Percentiles rank a stretch among this genome's conserved stretches.
phyloP scores from a whole-genome alignment of 805 yeast genomes.

The Saturnispora gosingensis region DNA sequence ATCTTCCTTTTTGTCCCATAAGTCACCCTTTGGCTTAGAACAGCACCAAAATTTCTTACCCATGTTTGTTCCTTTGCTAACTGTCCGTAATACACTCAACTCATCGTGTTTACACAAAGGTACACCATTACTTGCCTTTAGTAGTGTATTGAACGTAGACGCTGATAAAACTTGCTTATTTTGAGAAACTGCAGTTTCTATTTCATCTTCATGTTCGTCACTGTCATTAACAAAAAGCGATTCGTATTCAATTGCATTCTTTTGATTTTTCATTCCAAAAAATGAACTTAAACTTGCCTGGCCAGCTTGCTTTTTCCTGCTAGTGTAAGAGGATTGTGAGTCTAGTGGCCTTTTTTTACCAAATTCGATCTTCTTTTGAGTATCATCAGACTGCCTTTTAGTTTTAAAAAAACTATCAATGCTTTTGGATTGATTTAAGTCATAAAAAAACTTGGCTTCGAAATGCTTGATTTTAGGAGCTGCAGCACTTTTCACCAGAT shows the following conservation, averaged over 20 bases:
- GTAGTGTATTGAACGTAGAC: conserved; percentile 16
- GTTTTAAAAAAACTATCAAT: conserved; percentile 26
- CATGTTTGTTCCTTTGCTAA: conserved; percentile 33
- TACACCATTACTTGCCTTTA: conserved; percentile 11
- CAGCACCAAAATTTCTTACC: conserved; percentile 53
- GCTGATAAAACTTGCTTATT: conserved; percentile 9
- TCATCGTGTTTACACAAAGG: conserved; percentile 43
- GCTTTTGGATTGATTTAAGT: conserved; percentile 24
- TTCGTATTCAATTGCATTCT: neutral
- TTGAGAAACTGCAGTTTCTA: neutral
- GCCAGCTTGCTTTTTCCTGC: conserved; percentile 15
- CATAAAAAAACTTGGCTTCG: conserved; percentile 46
- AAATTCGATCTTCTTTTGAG: neutral
- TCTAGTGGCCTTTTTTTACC: conserved; percentile 6
- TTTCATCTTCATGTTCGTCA: conserved; percentile 9
- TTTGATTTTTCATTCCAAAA: neutral
- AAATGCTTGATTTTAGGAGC: conserved; percentile 27
- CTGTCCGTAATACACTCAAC: conserved; percentile 37
- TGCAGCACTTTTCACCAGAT: neutral
- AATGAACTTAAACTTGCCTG: conserved; percentile 8
- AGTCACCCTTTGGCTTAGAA: conserved; percentile 24
- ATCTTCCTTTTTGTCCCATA: conserved; percentile 16
- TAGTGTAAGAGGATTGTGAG: conserved; percentile 8
- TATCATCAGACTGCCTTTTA: neutral
- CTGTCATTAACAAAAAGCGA: conserved; percentile 14